These are phyloP conservation scores for Pouteria glomerata DNA, from an alignment of 148 eudicot species.

Conservation along the genomic window DNA sequence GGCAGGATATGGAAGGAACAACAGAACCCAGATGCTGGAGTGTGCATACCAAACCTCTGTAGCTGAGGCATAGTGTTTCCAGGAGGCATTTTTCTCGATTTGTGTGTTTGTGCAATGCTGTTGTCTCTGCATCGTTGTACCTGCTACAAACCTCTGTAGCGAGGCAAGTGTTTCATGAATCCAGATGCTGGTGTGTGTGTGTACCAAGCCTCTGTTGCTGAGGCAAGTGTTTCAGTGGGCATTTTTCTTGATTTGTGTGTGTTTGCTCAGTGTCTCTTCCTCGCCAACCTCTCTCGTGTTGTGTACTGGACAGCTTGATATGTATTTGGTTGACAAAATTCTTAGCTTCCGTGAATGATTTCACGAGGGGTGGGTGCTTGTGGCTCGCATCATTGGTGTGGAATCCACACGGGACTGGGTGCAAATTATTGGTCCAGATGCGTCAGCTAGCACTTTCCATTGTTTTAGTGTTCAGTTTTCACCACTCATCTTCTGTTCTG, in stretches of 20 bases:
- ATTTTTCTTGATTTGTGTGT: background rate
- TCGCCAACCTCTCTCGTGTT: background rate
- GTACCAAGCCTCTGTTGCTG: conserved; percentile 6
- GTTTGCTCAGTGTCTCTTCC: background rate
- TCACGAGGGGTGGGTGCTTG: background rate
- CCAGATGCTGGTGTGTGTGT: conserved; percentile 3
- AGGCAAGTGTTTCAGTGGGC: background rate
- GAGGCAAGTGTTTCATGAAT: too few species aligned
- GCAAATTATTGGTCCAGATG: too few species aligned
- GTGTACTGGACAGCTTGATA: background rate
- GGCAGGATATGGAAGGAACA: conserved; percentile 97
- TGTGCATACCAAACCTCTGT: conserved; percentile 69
- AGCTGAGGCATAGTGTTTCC: conserved; percentile 25
- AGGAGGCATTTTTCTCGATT: too few species aligned
- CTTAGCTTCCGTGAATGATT: conserved; percentile 5
- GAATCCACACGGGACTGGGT: too few species aligned
- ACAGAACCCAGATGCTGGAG: conserved; percentile 59
- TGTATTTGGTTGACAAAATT: background rate
- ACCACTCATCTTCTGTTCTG: too few species aligned
- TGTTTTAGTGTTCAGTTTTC: too few species aligned
- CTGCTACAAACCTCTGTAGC: too few species aligned
- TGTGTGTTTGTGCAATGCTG: too few species aligned
- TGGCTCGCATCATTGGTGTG: too few species aligned
- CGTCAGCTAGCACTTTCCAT: too few species aligned
- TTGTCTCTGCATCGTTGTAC: too few species aligned